Evolutionary conservation across 2,329 filamentous ascomycete species (phyloP), one percentile per base, ranked within the genome.

Genomic region (Arthrobotrys pseudoclavata): DNA sequence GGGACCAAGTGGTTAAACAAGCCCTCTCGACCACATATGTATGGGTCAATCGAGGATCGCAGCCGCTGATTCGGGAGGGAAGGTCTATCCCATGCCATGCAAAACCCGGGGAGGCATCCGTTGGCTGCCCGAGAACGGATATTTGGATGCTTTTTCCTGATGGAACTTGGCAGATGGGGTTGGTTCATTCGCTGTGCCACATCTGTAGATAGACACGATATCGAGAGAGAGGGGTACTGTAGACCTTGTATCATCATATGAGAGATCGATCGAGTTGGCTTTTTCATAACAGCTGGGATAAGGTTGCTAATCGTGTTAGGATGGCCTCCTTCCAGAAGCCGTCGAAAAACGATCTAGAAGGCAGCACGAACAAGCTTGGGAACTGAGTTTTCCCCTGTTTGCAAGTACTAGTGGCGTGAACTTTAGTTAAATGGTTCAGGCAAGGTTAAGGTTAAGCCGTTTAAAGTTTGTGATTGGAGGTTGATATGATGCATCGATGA

Each of bases 281-380:
- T 20, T 45, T 18, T 18, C 42, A n/a, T 20, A 45, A 45, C 42
- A 45, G 24, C 42, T 24, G 55, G 34, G 20, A 40, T 40, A 26
- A 60, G 24, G 31, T 57, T 57, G 34, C 15, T 18, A 57, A 20
- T 20, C 15, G 42, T 50, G 47, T 50, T 50, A 50, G 47, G 9
- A 24, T 24, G 20, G 2, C 20, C 29, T 67, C 42, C 52, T 77
- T 77, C 74, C 52, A 77, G 74, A 77, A 77, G 60, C 48, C 26
- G 6, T 3, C 37, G 22, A 13, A 53, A 77, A 71, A 45, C 24
- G 61, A 71, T 71, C 74, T 68, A 68, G 74, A 77, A 77, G 45
- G 45, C 50, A 57, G 37, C 15, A 52, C 63, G 55, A 45, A 63
- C 40, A 9, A 48, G 42, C 42, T 48, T 29, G 40, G 24, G 31